Conservation (phyloP, 305 asterid species). For the Fraxinus floribunda region DNA sequence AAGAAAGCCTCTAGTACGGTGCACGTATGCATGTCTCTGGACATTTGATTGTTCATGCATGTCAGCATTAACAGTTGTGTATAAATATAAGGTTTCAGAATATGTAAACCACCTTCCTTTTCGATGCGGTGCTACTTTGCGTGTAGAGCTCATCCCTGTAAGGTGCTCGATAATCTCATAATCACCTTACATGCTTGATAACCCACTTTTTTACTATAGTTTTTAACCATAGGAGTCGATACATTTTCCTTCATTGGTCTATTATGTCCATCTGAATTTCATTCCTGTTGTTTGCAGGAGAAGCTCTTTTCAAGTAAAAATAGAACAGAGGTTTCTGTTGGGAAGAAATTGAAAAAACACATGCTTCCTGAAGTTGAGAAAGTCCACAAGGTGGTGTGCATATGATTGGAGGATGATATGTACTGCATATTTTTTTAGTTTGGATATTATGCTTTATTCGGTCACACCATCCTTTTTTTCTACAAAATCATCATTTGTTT, state of each 20-base stretch:
- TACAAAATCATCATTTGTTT: background rate
- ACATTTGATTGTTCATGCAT: background rate
- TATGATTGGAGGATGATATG: constrained; percentile 20
- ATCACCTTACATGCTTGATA: background rate
- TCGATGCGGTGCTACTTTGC: background rate
- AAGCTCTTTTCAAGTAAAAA: constrained; percentile 80
- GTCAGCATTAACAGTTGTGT: background rate
- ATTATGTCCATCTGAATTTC: background rate
- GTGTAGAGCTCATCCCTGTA: background rate
- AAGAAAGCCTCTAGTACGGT: background rate
- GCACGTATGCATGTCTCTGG: background rate
- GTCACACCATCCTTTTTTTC: background rate
- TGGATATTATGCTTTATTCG: constrained; percentile 1
- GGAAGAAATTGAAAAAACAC: constrained; percentile 81
- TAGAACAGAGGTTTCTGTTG: constrained; percentile 83
- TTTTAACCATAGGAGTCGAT: background rate
- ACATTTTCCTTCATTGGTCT: background rate
- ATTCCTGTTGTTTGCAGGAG: constrained; percentile 56
- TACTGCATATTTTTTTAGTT: constrained; percentile 13
- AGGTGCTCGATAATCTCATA: background rate
- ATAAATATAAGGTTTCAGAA: background rate
- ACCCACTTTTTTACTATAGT: background rate
- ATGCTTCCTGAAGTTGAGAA: constrained; percentile 93
- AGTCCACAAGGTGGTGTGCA: constrained; percentile 73
- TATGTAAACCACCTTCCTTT: background rate